A percentile compares a stretch with the other conserved stretches of the same genome.
Conservation (phyloP, 106 monocot species). For the Dendrobium huoshanense region DNA sequence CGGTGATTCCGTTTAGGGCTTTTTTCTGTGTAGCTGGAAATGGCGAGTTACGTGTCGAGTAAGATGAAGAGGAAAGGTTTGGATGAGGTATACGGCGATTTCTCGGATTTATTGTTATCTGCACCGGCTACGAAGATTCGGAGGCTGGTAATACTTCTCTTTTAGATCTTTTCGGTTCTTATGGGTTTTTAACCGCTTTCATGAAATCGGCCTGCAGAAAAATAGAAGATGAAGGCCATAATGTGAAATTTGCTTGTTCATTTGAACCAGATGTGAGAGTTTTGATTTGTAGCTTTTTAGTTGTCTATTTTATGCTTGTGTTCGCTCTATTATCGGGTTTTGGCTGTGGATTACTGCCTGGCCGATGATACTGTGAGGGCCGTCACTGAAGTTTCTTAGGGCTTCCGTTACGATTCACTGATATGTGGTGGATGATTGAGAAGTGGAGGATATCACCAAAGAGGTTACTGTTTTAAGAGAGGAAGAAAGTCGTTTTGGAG, state of each 20-base stretch:
- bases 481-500: too few relatives aligned
- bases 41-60: conserved; percentile 14
- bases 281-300: background rate
- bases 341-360: background rate
- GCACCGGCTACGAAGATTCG: conserved; percentile 50
- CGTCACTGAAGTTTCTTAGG: background rate
- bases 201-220: background rate
- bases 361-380: background rate
- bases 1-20: background rate
- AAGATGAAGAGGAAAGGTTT: conserved; percentile 71
- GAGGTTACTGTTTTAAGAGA: too few relatives aligned
- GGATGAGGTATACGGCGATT: conserved; percentile 46
- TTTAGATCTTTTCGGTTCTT: background rate
- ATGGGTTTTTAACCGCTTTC: background rate
- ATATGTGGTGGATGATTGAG: background rate
- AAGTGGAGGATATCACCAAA: background rate
- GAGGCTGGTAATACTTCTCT: conserved; percentile 38
- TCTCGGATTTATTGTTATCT: conserved; percentile 52
- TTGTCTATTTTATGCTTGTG: background rate
- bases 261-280: background rate
- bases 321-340: background rate
- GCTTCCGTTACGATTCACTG: background rate
- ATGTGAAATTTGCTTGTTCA: background rate
- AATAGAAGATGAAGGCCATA: background rate
- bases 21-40: background rate